Percentiles rank a stretch among this genome's conserved stretches.
These are phyloP conservation scores for Dipteronia sinensis DNA, from an alignment of 345 rosid species.

Conservation along the genomic window DNA sequence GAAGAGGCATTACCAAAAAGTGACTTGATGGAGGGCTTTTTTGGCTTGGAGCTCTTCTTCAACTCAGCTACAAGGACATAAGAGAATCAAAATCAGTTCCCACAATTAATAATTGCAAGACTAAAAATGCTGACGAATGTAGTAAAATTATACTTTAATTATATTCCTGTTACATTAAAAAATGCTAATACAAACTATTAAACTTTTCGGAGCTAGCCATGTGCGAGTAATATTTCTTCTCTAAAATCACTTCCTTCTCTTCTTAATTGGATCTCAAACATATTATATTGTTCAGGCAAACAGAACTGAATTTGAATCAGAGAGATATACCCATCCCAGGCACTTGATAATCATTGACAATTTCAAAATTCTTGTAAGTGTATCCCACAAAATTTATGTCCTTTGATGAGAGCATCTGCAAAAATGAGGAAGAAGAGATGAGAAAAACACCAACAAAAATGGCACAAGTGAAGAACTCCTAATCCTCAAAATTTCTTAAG, in stretches of 20 bases:
- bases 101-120: background rate
- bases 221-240: background rate
- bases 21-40: slow-evolving; percentile 72
- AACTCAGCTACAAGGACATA: slow-evolving; percentile 59
- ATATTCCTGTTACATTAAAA: background rate
- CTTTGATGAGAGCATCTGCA: slow-evolving; percentile 84
- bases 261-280: background rate
- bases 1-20: slow-evolving; percentile 58
- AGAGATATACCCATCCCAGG: slow-evolving; percentile 67
- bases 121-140: background rate
- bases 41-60: slow-evolving; percentile 65
- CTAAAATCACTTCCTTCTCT: background rate
- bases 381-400: slow-evolving; percentile 81
- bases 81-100: slow-evolving; percentile 9
- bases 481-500: background rate
- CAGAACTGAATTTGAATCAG: background rate
- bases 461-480: background rate
- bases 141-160: background rate
- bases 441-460: slow-evolving; percentile 1
- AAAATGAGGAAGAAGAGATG: background rate
- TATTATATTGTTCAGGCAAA: background rate
- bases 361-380: slow-evolving; percentile 83
- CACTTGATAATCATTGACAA: slow-evolving; percentile 81
- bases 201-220: background rate
- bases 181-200: background rate